Conservation (phyloP, 1,139 yeast genomes). For the Yamadazyma taylorii region DNA sequence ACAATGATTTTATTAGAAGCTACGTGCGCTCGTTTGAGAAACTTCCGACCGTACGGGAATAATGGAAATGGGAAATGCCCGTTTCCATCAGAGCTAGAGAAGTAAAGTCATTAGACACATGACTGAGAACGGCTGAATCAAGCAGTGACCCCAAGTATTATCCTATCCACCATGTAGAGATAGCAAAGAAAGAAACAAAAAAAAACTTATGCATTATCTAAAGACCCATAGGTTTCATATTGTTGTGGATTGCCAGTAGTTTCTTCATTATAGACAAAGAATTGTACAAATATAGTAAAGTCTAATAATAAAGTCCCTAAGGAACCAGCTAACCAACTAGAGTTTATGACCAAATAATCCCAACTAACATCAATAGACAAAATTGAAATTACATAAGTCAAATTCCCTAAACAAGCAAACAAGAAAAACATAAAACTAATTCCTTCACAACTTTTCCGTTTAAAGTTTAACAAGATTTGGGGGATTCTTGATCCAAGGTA, state of each 20-base stretch:
- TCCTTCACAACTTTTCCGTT: slow-evolving; percentile 90
- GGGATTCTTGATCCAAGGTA: slow-evolving; percentile 90
- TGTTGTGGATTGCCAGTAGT: slow-evolving; percentile 8
- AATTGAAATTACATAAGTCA: slow-evolving; percentile 85
- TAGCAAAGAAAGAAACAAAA: no score
- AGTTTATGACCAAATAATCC: slow-evolving; percentile 72
- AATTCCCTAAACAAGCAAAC: slow-evolving; percentile 90
- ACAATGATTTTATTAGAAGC: no score
- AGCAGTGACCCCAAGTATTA: no score
- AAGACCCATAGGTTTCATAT: slow-evolving; percentile 11
- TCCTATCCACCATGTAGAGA: no score
- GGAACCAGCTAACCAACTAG: slow-evolving; percentile 92
- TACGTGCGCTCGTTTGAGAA: no score
- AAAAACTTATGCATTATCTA: slow-evolving; percentile 4
- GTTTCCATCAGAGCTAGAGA: no score
- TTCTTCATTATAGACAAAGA: slow-evolving; percentile 68
- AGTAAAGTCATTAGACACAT: no score
- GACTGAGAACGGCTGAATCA: no score
- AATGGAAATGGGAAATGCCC: no score
- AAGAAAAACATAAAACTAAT: slow-evolving; percentile 87
- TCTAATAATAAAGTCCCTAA: slow-evolving; percentile 85
- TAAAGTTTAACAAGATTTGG: slow-evolving; percentile 77
- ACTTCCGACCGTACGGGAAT: no score
- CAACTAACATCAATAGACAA: slow-evolving; percentile 71
- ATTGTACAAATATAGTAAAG: slow-evolving; percentile 81